phyloP scores from a whole-genome alignment of 768 basidiomycete species.

The Lyophyllum semitale region DNA sequence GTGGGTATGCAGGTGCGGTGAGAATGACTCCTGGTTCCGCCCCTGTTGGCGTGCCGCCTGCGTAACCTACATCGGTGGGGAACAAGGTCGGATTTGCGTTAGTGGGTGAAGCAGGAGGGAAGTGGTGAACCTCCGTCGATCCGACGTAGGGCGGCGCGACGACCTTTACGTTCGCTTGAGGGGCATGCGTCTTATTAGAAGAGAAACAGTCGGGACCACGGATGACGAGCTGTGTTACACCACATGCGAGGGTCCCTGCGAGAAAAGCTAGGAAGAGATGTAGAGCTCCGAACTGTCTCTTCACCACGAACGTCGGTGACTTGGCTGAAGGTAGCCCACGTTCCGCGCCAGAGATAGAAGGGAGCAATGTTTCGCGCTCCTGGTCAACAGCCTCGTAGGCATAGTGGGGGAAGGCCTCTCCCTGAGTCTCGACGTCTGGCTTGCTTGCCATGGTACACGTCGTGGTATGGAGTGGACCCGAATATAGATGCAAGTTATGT shows the following conservation, averaged over 20 bases:
- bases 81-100: constrained; percentile 74
- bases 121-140: constrained; percentile 67
- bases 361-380: constrained; percentile 41
- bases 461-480: not conserved
- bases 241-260: constrained; percentile 52
- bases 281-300: constrained; percentile 30
- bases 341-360: constrained; percentile 16
- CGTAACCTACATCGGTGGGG: constrained; percentile 75
- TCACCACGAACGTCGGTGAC: constrained; percentile 18
- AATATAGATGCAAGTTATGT: not conserved
- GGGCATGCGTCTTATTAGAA: constrained; percentile 3
- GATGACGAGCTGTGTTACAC: constrained; percentile 49
- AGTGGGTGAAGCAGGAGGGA: constrained; percentile 73
- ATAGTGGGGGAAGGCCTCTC: constrained; percentile 11
- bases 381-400: constrained; percentile 17
- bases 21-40: constrained; percentile 73
- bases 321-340: constrained; percentile 1
- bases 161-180: constrained; percentile 17
- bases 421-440: constrained; percentile 25
- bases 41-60: constrained; percentile 78
- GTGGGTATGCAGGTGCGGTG: constrained; percentile 78
- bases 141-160: constrained; percentile 71
- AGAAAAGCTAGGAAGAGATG: constrained; percentile 54
- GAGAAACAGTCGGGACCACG: constrained; percentile 43
- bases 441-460: constrained; percentile 16